Evolutionary conservation across 495 filamentous ascomycete genomes (phyloP), one percentile per base, ranked within the genome.

Genomic region (Aspergillus funiculosus): DNA sequence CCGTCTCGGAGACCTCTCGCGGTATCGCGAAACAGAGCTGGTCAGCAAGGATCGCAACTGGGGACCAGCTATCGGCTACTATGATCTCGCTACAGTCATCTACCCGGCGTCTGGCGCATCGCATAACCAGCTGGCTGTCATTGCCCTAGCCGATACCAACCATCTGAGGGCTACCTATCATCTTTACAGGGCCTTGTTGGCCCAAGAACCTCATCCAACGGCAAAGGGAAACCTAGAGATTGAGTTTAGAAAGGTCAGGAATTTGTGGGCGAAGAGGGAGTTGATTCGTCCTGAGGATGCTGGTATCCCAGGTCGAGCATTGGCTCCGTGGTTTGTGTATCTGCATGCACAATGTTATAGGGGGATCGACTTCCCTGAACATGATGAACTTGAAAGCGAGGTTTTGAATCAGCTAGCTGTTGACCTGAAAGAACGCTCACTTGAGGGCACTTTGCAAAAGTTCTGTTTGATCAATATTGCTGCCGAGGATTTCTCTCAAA

Each of bases 71-170:
- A 74, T 86, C 37, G 82, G 82, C 6, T 95, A 90, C 62, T 98
- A 98, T 58, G 73, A 78, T 43, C 66, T 97, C 22, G 94, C 94
- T 9, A 77, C 78, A 47, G 77, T 81, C 32, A 76, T 97, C 43
- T 77, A 83, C 45, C 90, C 94, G 14, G 69, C 78, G 1, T 86
- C 85, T 29, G 91, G 91, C 21, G 74, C 77, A 20, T 83, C 87
- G 28, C 82, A 94, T 57, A 90, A 98, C 52, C 92, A 97, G 61
- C 73, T 87, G 58, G 89, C 88, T 0, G 85, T 96, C 11, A 84
- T 96, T 46, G 82, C 86, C 21, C 73, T 81, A 29, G 81, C 82
- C 37, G 82, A 86, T 56, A 75, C 69, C 13, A 81, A 88, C 48
- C 85, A 94, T 59, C 74, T 96, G 17, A 76, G 85, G 17, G 81